A percentile compares a stretch with the other conserved stretches of the same genome.
These are phyloP conservation scores for Dianthus caryophyllus DNA, from an alignment of 148 eudicot genomes.

Conservation along the genomic window DNA sequence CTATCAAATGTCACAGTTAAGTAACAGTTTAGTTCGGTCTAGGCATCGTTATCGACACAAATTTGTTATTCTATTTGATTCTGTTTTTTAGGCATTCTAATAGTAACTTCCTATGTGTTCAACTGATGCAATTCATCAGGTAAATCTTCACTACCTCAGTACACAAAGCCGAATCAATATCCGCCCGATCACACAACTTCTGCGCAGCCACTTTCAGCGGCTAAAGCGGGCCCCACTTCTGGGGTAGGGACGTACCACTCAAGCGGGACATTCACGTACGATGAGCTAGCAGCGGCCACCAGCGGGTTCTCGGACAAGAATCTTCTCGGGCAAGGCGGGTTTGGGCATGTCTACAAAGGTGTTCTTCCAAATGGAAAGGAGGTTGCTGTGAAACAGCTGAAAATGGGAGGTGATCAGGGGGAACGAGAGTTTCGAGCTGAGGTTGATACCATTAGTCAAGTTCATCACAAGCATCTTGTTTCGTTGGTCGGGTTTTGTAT, in stretches of 20 bases:
- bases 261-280: conserved; percentile 33
- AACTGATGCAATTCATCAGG: conserved; percentile 17
- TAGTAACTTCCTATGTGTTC: neutral
- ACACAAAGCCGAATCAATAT: conserved; percentile 26
- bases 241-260: conserved; percentile 9
- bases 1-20: too few species aligned
- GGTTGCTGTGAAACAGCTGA: conserved; percentile 49
- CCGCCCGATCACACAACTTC: neutral
- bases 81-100: neutral
- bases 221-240: conserved; percentile 1
- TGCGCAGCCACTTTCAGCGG: neutral
- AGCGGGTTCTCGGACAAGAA: conserved; percentile 37
- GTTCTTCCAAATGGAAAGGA: conserved; percentile 44
- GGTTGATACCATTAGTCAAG: conserved; percentile 52
- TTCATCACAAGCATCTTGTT: conserved; percentile 57
- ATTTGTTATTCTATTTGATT: neutral
- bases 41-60: neutral
- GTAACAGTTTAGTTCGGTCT: too few species aligned
- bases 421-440: conserved; percentile 50
- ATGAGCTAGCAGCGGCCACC: conserved; percentile 40
- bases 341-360: conserved; percentile 49
- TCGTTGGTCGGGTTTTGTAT: conserved; percentile 54
- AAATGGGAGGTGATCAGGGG: conserved; percentile 49
- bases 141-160: conserved; percentile 28
- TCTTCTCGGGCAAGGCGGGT: conserved; percentile 49